A percentile compares a stretch with the other conserved stretches of the same genome.
Conservation (phyloP, 768 basidiomycete genomes). For the Xerocomus spinulosus region DNA sequence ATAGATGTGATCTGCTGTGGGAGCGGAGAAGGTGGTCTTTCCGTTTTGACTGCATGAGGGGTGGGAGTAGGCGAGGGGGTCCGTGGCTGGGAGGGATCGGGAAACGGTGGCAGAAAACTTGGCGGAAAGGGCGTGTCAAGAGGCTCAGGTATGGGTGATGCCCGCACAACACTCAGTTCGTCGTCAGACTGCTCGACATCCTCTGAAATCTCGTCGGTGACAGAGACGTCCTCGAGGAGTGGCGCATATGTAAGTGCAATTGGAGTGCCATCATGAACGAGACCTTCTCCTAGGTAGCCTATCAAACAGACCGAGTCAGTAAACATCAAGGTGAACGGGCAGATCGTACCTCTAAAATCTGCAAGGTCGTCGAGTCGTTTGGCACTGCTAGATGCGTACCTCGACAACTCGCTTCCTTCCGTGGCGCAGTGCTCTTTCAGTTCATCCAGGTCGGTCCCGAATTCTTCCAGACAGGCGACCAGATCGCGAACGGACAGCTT, state of each 20-base stretch:
- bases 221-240: conserved; percentile 20
- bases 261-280: conserved; percentile 52
- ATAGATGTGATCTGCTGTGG: conserved; percentile 40
- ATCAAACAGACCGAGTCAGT: conserved; percentile 25
- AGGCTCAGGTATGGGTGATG: conserved; percentile 2
- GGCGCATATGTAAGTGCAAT: conserved; percentile 49
- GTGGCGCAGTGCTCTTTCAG: conserved; percentile 58
- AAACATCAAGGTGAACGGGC: conserved; percentile 2
- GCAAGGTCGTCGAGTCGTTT: conserved; percentile 67
- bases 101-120: conserved; percentile 34
- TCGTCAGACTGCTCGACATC: conserved; percentile 30
- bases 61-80: conserved; percentile 39
- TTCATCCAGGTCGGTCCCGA: conserved; percentile 69
- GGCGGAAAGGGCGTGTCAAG: conserved; percentile 29
- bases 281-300: conserved; percentile 60
- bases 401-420: conserved; percentile 64
- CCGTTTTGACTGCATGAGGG: conserved; percentile 26
- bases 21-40: conserved; percentile 37
- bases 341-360: conserved; percentile 63
- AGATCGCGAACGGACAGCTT: conserved; percentile 57
- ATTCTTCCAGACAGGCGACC: conserved; percentile 62
- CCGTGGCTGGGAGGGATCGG: conserved; percentile 24
- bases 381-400: conserved; percentile 60
- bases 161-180: conserved; percentile 18
- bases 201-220: conserved; percentile 23